Conservation (phyloP, 352 stramenopile genomes). For the Nothophytophthora sp. region DNA sequence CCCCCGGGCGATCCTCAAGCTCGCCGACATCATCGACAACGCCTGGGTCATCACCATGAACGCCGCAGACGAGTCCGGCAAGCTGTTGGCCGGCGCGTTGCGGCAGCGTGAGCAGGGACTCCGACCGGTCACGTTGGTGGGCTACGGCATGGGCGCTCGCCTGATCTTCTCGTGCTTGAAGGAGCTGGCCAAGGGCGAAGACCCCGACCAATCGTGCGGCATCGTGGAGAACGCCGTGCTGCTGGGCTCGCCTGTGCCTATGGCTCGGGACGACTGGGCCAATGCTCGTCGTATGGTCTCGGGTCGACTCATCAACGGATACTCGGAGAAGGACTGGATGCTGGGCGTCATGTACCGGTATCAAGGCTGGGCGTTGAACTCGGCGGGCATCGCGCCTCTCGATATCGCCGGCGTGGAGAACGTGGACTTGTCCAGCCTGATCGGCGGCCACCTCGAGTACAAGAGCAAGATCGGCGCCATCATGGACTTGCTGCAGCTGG, state of each 20-base stretch:
- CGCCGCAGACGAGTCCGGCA: conserved; percentile 65
- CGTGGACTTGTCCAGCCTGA: conserved; percentile 78
- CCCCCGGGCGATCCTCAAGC: conserved; percentile 65
- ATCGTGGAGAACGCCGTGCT: conserved; percentile 91
- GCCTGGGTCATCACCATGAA: conserved; percentile 86
- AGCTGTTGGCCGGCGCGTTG: conserved; percentile 72
- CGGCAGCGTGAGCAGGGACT: conserved; percentile 69
- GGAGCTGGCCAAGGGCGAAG: conserved; percentile 64
- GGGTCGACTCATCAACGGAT: conserved; percentile 90
- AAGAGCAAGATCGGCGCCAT: conserved; percentile 88
- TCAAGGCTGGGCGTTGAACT: conserved; percentile 80
- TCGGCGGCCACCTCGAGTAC: conserved; percentile 86
- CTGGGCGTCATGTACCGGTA: conserved; percentile 91
- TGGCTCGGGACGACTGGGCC: conserved; percentile 64
- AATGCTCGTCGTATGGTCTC: conserved; percentile 73
- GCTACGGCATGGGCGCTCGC: conserved; percentile 89
- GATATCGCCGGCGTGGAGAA: conserved; percentile 80
- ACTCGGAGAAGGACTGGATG: conserved; percentile 91
- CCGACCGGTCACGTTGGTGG: conserved; percentile 88
- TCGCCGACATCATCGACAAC: conserved; percentile 85
- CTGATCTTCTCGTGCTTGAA: conserved; percentile 92
- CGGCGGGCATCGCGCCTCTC: conserved; percentile 68
- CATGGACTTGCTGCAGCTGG: conserved; percentile 73
- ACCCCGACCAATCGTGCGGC: conserved; percentile 57
- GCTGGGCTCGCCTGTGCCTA: conserved; percentile 77